Evolutionary conservation across 306 rosid species (phyloP).

Genomic region (Bauhinia variegata): DNA sequence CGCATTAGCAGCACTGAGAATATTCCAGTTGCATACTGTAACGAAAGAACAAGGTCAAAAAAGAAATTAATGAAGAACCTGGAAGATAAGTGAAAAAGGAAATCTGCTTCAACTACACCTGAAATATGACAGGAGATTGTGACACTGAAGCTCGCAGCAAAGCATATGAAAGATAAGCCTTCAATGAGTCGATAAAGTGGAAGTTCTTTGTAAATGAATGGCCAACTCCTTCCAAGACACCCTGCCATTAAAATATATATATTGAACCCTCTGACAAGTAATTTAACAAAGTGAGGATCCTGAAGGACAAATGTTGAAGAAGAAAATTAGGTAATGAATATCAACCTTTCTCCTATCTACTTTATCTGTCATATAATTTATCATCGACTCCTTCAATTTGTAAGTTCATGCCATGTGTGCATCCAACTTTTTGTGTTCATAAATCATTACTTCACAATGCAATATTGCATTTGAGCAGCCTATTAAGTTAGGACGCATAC

Average conservation of each 20-base stretch:
- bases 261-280: slow-evolving; percentile 28
- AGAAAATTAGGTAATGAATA: slow-evolving; percentile 7
- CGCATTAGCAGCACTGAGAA: slow-evolving; percentile 89
- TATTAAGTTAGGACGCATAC: too few relatives aligned
- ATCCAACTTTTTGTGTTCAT: background rate
- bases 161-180: slow-evolving; percentile 98
- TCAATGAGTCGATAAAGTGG: slow-evolving; percentile 99
- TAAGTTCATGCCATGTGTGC: background rate
- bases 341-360: slow-evolving; percentile 19
- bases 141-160: slow-evolving; percentile 94
- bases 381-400: background rate
- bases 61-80: slow-evolving; percentile 22
- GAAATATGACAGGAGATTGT: slow-evolving; percentile 90
- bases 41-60: slow-evolving; percentile 42
- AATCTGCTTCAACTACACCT: slow-evolving; percentile 56
- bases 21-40: slow-evolving; percentile 96
- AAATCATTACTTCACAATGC: too few relatives aligned
- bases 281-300: slow-evolving; percentile 22
- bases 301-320: slow-evolving; percentile 28
- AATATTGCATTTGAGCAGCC: too few relatives aligned
- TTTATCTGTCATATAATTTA: background rate
- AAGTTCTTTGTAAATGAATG: slow-evolving; percentile 91
- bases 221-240: slow-evolving; percentile 96
- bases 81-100: slow-evolving; percentile 28
- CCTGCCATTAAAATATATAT: slow-evolving; percentile 63